Base-by-base conservation (phyloP, 164 flowering plant species). In the Taxillus chinensis region DNA sequence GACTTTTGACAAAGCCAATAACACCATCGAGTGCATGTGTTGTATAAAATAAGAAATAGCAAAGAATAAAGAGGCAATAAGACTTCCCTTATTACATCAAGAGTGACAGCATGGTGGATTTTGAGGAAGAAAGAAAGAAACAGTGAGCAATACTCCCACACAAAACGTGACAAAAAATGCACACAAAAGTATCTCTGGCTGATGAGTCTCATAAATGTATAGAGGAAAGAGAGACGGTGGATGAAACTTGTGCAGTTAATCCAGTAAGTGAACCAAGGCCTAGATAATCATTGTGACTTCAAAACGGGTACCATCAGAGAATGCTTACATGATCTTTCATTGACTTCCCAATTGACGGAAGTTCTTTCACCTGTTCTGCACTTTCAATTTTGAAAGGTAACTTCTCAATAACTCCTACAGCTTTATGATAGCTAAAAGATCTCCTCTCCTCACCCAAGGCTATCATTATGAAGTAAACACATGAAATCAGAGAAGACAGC, bases 401-500 rank as follows among this genome's bases (percentile, higher is more conserved):
- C 71, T 88, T 86, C 77, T 92, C 98, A 71, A 92, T 88, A 45
- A 90, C 92, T 41, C 82, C 69, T 61, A 92, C 85, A 61, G 93
- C 92, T 72, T 90, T 92, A 77, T 88, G 64, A 70, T 92, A 92
- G 88, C 98, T 92, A 76, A 90, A 92, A 45, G 98, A 92, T 69
- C 98, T 82, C 65, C 96, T 69, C 41, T 92, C 98, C 67, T 92
- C 98, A 67, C 98, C 98, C 74, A 92, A 69, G 2, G 98, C 96
- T 92, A 64, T 57, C 16, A 59, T 9, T 27, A 17, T 60, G 16
- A 55, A 65, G 59, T 11, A 52, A 52, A 40, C 51, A 73, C 49
- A 68, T 62, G 5, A 59, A 13, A 49, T 54, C 16, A 68, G 51
- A 55, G 27, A 27, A 27, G 27, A 27, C 27, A 57, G 39, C 39